These are phyloP conservation scores for Toxicodendron radicans DNA, from an alignment of 345 rosid genomes.

Conservation along the genomic window DNA sequence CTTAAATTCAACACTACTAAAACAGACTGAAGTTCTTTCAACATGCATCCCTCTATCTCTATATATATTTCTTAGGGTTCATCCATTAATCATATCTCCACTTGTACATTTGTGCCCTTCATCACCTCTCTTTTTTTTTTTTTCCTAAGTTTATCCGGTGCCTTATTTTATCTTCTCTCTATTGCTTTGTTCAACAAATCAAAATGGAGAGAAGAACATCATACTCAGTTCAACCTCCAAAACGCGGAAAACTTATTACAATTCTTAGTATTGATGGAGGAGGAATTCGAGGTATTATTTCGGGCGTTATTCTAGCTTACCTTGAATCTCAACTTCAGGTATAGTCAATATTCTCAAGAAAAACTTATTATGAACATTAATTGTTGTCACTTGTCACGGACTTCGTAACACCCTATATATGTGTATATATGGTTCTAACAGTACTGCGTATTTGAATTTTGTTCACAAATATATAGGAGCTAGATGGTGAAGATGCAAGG, in stretches of 20 bases:
- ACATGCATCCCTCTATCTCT: background rate
- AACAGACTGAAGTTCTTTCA: background rate
- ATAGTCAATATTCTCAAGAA: too few relatives aligned
- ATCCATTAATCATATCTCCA: background rate
- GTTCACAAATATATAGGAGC: conserved; percentile 27
- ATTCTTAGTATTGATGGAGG: conserved; percentile 81
- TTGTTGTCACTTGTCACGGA: background rate
- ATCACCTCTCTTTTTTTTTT: background rate
- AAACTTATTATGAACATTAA: background rate
- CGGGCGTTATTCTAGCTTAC: conserved; percentile 57
- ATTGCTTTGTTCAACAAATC: background rate
- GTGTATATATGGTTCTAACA: background rate
- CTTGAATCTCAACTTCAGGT: conserved; percentile 88
- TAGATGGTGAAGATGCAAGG: conserved; percentile 59
- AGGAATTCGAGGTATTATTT: conserved; percentile 65
- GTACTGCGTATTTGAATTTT: background rate
- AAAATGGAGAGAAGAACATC: conserved; percentile 24
- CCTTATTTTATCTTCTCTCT: background rate
- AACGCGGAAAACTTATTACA: conserved; percentile 53
- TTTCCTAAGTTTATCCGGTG: background rate
- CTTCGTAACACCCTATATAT: background rate
- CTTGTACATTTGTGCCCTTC: background rate
- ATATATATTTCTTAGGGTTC: background rate
- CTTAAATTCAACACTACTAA: background rate
- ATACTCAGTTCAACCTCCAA: conserved; percentile 36